Evolutionary conservation across 495 filamentous ascomycete species (phyloP).

Genomic region (Ascodesmis nigricans): DNA sequence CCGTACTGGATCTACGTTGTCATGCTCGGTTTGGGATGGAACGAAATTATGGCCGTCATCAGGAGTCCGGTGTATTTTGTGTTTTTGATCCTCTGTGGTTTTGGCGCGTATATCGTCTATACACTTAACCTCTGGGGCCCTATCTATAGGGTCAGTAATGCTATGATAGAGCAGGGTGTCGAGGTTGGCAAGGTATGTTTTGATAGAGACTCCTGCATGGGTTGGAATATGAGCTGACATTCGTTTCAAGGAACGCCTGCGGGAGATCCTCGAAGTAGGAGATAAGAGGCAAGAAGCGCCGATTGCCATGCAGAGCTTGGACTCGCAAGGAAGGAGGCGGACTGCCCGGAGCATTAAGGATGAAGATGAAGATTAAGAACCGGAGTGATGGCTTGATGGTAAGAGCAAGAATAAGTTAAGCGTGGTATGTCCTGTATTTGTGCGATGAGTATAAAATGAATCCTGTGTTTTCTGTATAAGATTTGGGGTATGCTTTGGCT

Average conservation of each 20-base stretch:
- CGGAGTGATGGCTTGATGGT: no score
- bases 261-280: constrained; percentile 13
- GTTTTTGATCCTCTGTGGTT: constrained; percentile 51
- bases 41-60: constrained; percentile 62
- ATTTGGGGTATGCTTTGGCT: no score
- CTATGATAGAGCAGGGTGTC: constrained; percentile 62
- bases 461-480: no score
- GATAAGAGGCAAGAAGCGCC: neutral
- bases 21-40: constrained; percentile 81
- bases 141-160: constrained; percentile 81
- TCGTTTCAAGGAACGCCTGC: constrained; percentile 12
- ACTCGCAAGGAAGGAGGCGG: neutral
- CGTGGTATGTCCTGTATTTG: no score
- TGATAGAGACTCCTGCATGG: neutral
- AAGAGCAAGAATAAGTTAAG: no score
- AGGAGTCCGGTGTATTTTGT: constrained; percentile 86
- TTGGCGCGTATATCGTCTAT: constrained; percentile 69
- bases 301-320: neutral
- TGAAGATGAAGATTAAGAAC: no score
- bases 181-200: constrained; percentile 53
- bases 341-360: no score
- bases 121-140: constrained; percentile 87
- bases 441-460: no score
- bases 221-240: no score
- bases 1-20: constrained; percentile 85